Evolutionary conservation across 805 yeast species (phyloP), one percentile per base, ranked within the genome.

Genomic region (Candida stauntonica): DNA sequence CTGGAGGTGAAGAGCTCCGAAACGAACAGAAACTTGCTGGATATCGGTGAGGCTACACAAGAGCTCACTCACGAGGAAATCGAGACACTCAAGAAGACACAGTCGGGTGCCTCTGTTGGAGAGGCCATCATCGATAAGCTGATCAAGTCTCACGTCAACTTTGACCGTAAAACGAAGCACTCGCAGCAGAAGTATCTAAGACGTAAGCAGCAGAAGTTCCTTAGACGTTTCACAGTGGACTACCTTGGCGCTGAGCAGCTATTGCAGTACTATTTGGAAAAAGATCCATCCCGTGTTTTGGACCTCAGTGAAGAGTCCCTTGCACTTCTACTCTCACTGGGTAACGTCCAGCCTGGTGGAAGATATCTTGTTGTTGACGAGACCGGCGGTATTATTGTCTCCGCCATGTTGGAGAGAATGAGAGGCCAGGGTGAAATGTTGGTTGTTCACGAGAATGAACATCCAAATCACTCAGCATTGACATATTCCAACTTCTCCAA

Each of bases 141-240:
- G 63, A 81, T 88, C 44, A 81, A 79, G 44, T 78, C 89, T 11
- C 98, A 93, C 62, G 82, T 72, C 26, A 84, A 86, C 8, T 93
- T 93, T 57, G 86, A 86, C 50, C 81, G 86, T 58, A 93, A 93
- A 61, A 93, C 98, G 5, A 67, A 79, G 20, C 86, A 74, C 55
- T 86, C 96, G 2, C 96, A 93, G 60, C 95, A 85, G 50, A 93
- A 93, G 64, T 93, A 93, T 60, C 63, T 91, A 52, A 81, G 82
- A 47, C 77, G 99, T 53, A 93, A 93, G 63, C 94, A 87, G 61
- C 88, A 83, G 58, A 93, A 93, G 66, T 93, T 86, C 57, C 73
- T 86, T 41, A 77, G 94, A 57, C 74, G 86, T 52, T 91, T 93
- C 64, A 81, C 88, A 2, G 79, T 94, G 14, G 86, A 85, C 48